Base-by-base conservation (phyloP, 2,329 filamentous ascomycete genomes). In the Curvularia sp. region DNA sequence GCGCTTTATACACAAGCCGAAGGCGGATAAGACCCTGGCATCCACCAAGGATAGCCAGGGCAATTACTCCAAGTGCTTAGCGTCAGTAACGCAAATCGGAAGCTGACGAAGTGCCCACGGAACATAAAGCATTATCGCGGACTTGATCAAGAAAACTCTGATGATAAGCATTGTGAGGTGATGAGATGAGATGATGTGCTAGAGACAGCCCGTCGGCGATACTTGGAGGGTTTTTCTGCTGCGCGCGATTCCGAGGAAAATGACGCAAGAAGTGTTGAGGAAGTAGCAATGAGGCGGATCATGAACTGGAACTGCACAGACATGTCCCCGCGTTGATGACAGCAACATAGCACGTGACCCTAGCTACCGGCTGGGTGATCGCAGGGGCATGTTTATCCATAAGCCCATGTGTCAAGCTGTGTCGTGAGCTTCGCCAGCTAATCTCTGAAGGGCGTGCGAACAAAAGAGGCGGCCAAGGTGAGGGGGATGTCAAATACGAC, bases 1-100 rank as follows among this genome's bases (percentile, higher is more conserved):
- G 46, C 34, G 43, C 46, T 62, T 32, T 64, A 58, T 59, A 57
- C 53, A 42, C 53, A 53, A 38, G 55, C 56, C 52, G 51, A 42
- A 45, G 46, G 52, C 52, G 49, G 55, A 49, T 38, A 38, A 28
- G 53, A 55, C 30, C 34, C 32, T 50, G 30, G 34, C 32, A 41
- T 15, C 52, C 27, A 36, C 36, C 18, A 27, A 10, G 12, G 49
- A 57, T 53, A 53, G 50, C 25, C 49, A 36, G 36, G 19, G 32
- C 19, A 49, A 36, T 58, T 36, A 30, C 46, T 55, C 42, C 21
- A 27, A 55, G 30, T 25, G 36, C 51, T 56, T 50, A 46, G 50
- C 30, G 41, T 36, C 21, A 55, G 55, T 34, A 23, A 50, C 52
- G 32, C 34, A 42, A 36, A 41, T 48, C 21, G 18, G 36, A 32